These are phyloP conservation scores for Boechera divaricarpa DNA, from an alignment of 345 rosid genomes.

Conservation along the genomic window DNA sequence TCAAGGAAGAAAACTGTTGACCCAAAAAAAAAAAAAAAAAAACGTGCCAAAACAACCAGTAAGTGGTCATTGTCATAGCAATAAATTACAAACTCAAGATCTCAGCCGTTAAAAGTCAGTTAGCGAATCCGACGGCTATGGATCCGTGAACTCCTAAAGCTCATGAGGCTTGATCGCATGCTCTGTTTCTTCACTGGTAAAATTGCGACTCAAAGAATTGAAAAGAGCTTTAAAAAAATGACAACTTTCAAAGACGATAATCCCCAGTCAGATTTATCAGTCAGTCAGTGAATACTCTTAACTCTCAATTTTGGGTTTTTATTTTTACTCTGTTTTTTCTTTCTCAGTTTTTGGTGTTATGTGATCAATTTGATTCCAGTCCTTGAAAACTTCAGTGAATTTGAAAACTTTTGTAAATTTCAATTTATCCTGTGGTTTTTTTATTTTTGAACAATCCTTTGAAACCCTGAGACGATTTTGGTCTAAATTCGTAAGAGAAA, in stretches of 20 bases:
- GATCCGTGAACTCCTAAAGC: conserved; percentile 7
- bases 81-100: neutral
- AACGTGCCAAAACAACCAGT: neutral
- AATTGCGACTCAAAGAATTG: neutral
- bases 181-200: conserved; percentile 10
- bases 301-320: neutral
- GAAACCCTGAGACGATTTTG: no score
- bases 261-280: conserved; percentile 31
- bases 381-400: neutral
- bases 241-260: conserved; percentile 4
- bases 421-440: neutral
- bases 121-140: conserved; percentile 23
- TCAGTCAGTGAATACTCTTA: conserved; percentile 33
- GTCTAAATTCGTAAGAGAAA: no score
- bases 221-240: neutral
- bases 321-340: neutral
- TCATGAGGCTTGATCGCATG: conserved; percentile 18
- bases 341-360: conserved; percentile 6
- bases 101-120: conserved; percentile 24
- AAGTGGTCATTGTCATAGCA: neutral
- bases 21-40: neutral
- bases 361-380: neutral
- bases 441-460: conserved; percentile 1
- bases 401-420: neutral
- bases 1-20: no score